Base-by-base conservation (phyloP, 768 basidiomycete species). In the Suillus americanus region DNA sequence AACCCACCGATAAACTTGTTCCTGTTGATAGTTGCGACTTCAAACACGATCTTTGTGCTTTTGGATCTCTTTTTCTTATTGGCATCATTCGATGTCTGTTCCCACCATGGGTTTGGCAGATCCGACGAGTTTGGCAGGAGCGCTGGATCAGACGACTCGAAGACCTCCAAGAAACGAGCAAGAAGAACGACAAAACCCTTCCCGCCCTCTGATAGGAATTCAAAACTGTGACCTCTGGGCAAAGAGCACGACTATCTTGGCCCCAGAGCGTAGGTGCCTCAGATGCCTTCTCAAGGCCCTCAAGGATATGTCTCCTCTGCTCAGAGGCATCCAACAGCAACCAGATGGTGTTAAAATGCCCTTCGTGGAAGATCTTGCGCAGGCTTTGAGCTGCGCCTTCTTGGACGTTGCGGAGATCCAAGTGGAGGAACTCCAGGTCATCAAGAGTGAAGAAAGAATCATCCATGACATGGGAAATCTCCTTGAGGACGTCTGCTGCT, bases 1-100 rank as follows among this genome's bases (percentile, higher is more conserved):
- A 12, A 46, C 67, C 61, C 38, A 69, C 69, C 25, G 6, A 71
- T 67, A 37, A 71, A 71, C n/a, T 67, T 61, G 41, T 70, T 68
- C 57, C 70, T 54, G n/a, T 61, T 40, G 9, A 68, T 2, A 6
- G 66, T 67, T n/a, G 67, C 54, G 25, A 66, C 16, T 23, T 54
- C 54, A 25, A 67, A 70, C 16, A 54, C 33, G 9, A 56, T 5
- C n/a, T 63, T 53, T 8, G 56, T 40, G 45, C 60, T 54, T 20
- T 18, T 10, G 10, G 62, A 57, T 43, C 46, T 41, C 30, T 53
- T 37, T 57, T 16, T 46, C 5, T 23, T 10, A 45, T n/a, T n/a
- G n/a, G 62, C 18, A 45, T 25, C 43, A 23, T 48, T 13, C 56
- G 61, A 70, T 8, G 64, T 33, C 51, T 43, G 40, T 5, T 61